Conservation (phyloP, 108 stramenopile genomes). For the Nitzschia sp. region DNA sequence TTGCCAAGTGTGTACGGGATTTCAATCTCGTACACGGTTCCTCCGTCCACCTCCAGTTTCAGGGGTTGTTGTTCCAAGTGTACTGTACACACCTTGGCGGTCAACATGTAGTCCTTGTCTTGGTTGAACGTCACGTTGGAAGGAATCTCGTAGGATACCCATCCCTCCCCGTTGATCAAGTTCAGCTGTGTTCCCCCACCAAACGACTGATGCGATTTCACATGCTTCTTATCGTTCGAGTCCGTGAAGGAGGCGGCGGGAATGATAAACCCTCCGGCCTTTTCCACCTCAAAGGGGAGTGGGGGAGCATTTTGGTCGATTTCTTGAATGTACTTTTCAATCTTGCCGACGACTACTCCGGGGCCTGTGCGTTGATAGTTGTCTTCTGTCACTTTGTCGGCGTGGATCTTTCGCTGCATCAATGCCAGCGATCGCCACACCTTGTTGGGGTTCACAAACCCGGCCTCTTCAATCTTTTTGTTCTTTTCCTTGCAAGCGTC, state of each 20-base stretch:
- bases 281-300: constrained; percentile 30
- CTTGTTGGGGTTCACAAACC: constrained; percentile 38
- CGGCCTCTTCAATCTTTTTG: constrained; percentile 25
- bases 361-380: constrained; percentile 30
- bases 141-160: constrained; percentile 36
- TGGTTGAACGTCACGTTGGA: constrained; percentile 21
- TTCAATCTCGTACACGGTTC: constrained; percentile 8
- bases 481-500: constrained; percentile 45
- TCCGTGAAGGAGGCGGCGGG: constrained; percentile 32
- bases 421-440: constrained; percentile 48
- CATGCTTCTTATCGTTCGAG: constrained; percentile 27
- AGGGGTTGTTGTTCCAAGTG: constrained; percentile 41
- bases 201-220: constrained; percentile 31
- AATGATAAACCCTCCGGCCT: constrained; percentile 23
- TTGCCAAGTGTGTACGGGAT: constrained; percentile 58
- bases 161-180: constrained; percentile 36
- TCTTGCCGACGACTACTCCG: constrained; percentile 29
- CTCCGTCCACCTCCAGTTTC: constrained; percentile 29
- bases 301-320: constrained; percentile 27
- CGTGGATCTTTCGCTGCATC: constrained; percentile 37
- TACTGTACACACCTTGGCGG: constrained; percentile 41
- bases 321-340: constrained; percentile 41
- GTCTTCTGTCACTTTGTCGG: constrained; percentile 20
- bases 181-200: constrained; percentile 44
- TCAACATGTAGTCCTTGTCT: constrained; percentile 33